A percentile compares a stretch with the other conserved stretches of the same genome.
phyloP scores from a whole-genome alignment of 2,329 filamentous ascomycete species.

The Xylaria arbuscula region DNA sequence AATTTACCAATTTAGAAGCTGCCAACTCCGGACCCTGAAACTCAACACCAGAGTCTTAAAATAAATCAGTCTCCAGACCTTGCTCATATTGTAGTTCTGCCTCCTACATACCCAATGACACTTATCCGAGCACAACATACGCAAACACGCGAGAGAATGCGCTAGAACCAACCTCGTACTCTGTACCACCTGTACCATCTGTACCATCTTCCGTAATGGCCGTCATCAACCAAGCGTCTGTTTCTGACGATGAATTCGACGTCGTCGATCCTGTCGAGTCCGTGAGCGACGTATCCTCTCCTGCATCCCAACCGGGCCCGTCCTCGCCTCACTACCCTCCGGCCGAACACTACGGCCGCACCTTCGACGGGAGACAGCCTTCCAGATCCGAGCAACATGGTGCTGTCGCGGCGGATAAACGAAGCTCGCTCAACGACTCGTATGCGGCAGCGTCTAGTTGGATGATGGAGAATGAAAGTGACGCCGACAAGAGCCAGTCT shows the following conservation, averaged over 20 bases:
- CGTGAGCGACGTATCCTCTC: constrained; percentile 35
- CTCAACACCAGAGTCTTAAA: not conserved
- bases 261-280: constrained; percentile 30
- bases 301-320: not conserved
- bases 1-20: not conserved
- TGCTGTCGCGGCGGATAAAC: not conserved
- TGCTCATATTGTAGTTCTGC: not conserved
- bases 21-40: constrained; percentile 19
- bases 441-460: constrained; percentile 12
- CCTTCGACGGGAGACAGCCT: constrained; percentile 17
- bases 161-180: not conserved
- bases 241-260: constrained; percentile 39
- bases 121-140: not conserved
- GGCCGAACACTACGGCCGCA: constrained; percentile 26
- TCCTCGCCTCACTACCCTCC: constrained; percentile 14
- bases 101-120: not conserved
- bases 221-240: constrained; percentile 15
- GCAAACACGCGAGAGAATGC: not conserved
- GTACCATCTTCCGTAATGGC: constrained; percentile 17
- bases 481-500: not conserved
- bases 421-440: constrained; percentile 22
- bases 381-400: not conserved
- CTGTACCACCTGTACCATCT: not conserved
- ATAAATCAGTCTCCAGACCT: too few relatives aligned
- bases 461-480: constrained; percentile 9